phyloP scores from a whole-genome alignment of 192 early-diverging fungal genomes.

The Backusella psychrophila region DNA sequence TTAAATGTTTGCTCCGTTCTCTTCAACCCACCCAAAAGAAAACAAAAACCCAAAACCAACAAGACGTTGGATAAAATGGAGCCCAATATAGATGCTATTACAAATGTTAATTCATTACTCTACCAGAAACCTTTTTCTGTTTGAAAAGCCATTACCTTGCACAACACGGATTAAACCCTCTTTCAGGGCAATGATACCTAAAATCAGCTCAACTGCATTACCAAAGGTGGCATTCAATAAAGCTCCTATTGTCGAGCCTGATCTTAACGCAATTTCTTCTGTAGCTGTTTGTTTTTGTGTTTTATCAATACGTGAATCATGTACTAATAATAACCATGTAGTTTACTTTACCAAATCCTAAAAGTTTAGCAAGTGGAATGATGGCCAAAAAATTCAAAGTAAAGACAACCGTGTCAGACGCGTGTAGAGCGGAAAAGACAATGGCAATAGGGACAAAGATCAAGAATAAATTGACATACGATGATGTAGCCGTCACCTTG shows the following conservation, averaged over 20 bases:
- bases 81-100: conserved; percentile 72
- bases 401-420: conserved; percentile 69
- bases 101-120: not conserved
- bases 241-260: conserved; percentile 32
- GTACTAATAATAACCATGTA: not conserved
- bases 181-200: conserved; percentile 65
- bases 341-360: conserved; percentile 31
- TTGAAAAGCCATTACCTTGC: conserved; percentile 38
- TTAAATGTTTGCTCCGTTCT: conserved; percentile 67
- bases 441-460: conserved; percentile 83
- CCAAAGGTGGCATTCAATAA: conserved; percentile 42
- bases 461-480: conserved; percentile 70
- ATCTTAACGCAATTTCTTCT: conserved; percentile 63
- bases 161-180: conserved; percentile 64
- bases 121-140: not conserved
- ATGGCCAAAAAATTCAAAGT: conserved; percentile 89
- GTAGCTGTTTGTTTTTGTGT: conserved; percentile 47
- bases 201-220: conserved; percentile 86
- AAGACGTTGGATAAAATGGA: conserved; percentile 91
- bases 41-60: conserved; percentile 87
- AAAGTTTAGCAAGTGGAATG: conserved; percentile 81
- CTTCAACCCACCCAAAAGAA: conserved; percentile 75
- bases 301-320: not conserved
- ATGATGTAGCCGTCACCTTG: conserved; percentile 48
- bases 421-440: conserved; percentile 48